phyloP scores from a whole-genome alignment of 352 stramenopile species.

The Phytophthora meadii region DNA sequence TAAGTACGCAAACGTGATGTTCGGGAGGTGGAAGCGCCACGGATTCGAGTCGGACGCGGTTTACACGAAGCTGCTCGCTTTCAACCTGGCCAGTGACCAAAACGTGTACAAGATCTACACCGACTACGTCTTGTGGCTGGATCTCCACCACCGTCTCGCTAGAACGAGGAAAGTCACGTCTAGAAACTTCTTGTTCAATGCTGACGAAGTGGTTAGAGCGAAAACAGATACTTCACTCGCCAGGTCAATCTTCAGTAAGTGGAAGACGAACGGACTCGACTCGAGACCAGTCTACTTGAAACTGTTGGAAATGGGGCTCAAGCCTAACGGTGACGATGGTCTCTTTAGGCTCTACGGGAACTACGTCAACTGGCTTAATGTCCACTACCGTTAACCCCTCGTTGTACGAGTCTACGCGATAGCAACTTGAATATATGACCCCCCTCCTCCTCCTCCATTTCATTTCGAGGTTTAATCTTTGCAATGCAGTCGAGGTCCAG shows the following conservation, averaged over 20 bases:
- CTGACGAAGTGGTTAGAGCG: neutral
- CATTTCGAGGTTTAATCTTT: too few species aligned
- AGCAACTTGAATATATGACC: too few species aligned
- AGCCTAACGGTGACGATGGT: neutral
- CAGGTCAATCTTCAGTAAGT: conserved; percentile 2
- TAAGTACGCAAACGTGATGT: neutral
- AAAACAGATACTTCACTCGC: neutral
- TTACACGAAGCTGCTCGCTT: too few species aligned
- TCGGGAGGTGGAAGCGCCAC: neutral
- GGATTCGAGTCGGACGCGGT: neutral
- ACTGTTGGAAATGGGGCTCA: neutral
- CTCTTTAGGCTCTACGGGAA: conserved; percentile 9
- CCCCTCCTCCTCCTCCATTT: too few species aligned
- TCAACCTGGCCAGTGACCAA: neutral
- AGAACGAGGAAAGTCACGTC: neutral
- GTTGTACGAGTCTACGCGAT: too few species aligned
- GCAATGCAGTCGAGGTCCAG: too few species aligned
- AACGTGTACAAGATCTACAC: neutral
- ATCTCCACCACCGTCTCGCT: neutral
- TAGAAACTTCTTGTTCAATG: neutral
- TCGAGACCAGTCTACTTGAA: neutral
- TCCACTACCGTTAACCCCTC: neutral
- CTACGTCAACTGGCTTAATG: conserved; percentile 9
- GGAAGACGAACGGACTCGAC: neutral
- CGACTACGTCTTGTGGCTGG: conserved; percentile 3